These are phyloP conservation scores for Cordyceps tenuipes DNA, from an alignment of 2,329 filamentous ascomycete species.

Conservation along the genomic window DNA sequence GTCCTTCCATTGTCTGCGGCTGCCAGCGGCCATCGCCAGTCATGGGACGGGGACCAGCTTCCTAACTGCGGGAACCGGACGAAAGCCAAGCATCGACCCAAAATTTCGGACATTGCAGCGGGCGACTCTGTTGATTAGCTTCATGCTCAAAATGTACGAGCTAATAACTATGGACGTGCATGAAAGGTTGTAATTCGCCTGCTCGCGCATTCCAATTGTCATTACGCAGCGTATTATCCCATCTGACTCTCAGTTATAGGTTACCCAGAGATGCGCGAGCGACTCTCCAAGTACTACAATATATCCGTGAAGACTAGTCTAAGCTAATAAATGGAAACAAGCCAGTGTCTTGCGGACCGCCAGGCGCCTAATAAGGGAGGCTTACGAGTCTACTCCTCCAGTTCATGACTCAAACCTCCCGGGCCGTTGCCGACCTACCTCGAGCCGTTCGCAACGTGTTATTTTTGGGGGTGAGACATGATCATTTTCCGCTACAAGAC, in stretches of 20 bases:
- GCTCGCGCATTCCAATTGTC: conserved; percentile 4
- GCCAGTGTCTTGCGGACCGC: too few species aligned
- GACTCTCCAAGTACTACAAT: neutral
- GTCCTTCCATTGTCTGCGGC: neutral
- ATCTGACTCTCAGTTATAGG: conserved; percentile 8
- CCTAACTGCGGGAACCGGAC: neutral
- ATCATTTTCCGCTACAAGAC: neutral
- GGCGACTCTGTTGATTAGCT: conserved; percentile 1
- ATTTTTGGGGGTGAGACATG: neutral
- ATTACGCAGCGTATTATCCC: conserved; percentile 4
- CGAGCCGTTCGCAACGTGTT: neutral
- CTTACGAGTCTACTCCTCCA: neutral
- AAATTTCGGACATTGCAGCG: conserved; percentile 11
- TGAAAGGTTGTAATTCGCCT: conserved; percentile 1
- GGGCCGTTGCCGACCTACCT: neutral
- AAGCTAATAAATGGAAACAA: neutral
- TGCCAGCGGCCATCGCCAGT: conserved; percentile 6
- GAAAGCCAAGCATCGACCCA: conserved; percentile 1
- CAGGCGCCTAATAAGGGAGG: neutral
- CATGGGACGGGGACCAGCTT: conserved; percentile 5
- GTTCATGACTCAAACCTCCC: neutral
- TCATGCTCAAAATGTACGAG: conserved; percentile 1
- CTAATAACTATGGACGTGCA: neutral
- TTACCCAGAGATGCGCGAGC: neutral
- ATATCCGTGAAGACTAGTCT: too few species aligned